Conservation (phyloP, 306 rosid genomes). For the Fragaria nilgerrensis region DNA sequence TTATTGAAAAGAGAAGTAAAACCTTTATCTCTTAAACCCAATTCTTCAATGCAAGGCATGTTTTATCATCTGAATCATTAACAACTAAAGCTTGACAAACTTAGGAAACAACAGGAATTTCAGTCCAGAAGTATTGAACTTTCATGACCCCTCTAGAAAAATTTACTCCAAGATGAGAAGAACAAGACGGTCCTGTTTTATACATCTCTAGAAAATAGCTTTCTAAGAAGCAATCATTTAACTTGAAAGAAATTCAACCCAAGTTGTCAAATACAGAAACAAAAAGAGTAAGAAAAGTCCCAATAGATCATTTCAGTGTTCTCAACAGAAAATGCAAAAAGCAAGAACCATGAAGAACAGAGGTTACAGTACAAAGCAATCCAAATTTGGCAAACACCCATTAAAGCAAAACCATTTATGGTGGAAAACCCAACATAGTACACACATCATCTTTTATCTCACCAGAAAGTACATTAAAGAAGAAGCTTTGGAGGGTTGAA, state of each 20-base stretch:
- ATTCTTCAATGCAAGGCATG: not conserved
- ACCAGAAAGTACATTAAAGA: not conserved
- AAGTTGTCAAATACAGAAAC: not conserved
- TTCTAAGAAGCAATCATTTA: not conserved
- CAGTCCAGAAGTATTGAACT: not conserved
- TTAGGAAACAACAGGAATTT: not conserved
- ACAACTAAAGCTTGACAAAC: not conserved
- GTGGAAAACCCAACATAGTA: constrained; percentile 20
- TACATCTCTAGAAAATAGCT: not conserved
- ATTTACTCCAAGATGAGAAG: not conserved
- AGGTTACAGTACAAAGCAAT: not conserved
- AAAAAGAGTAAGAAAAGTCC: not conserved
- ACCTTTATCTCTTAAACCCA: not conserved
- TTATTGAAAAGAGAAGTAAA: not conserved
- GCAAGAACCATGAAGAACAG: not conserved
- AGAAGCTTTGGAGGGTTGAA: not conserved
- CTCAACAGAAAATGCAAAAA: not conserved
- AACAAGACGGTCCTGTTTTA: not conserved
- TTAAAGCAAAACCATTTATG: constrained; percentile 6
- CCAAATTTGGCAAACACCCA: constrained; percentile 14
- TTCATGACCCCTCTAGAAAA: not conserved
- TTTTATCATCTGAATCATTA: not conserved
- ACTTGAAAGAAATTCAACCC: not conserved
- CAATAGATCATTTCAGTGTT: not conserved
- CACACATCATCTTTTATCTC: not conserved